Percentiles rank a stretch among this genome's conserved stretches.
phyloP scores from a whole-genome alignment of 192 early-diverging fungal genomes.

The Kickxella alabastrina region DNA sequence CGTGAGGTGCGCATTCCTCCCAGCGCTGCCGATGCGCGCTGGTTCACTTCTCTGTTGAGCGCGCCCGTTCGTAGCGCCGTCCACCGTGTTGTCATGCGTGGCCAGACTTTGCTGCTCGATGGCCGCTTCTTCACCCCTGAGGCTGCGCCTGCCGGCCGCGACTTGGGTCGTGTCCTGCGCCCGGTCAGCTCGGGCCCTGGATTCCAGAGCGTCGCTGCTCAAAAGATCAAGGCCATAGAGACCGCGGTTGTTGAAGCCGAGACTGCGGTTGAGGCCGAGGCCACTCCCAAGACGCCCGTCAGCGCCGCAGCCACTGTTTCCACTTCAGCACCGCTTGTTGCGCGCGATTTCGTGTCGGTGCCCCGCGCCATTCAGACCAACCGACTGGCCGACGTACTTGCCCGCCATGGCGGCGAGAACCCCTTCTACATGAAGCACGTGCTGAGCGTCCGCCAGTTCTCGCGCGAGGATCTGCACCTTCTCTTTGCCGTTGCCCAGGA shows the following conservation, averaged over 20 bases:
- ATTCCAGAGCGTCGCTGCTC: conserved; percentile 13
- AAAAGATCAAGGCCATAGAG: conserved; percentile 3
- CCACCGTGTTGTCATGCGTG: conserved; percentile 86
- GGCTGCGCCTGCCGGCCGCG: conserved; percentile 42
- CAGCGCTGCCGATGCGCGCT: conserved; percentile 27
- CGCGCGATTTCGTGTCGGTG: conserved; percentile 11
- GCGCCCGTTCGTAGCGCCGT: conserved; percentile 66
- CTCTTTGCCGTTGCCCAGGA: conserved; percentile 96
- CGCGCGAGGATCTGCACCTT: conserved; percentile 87
- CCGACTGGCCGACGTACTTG: conserved; percentile 42
- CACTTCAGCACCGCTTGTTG: not conserved
- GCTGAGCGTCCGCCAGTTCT: conserved; percentile 85
- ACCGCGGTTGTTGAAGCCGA: not conserved
- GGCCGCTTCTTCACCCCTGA: conserved; percentile 55
- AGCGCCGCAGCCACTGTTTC: not conserved
- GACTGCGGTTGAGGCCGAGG: not conserved
- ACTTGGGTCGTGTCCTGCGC: conserved; percentile 46
- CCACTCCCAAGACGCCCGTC: not conserved
- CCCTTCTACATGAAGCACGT: conserved; percentile 96
- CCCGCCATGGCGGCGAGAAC: conserved; percentile 43
- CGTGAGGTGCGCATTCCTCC: conserved; percentile 54
- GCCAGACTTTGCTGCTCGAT: conserved; percentile 83
- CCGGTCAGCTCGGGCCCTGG: conserved; percentile 43
- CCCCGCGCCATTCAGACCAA: conserved; percentile 9
- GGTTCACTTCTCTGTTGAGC: conserved; percentile 53